Percentiles rank a stretch among this genome's conserved stretches.
Evolutionary conservation across 768 basidiomycete species (phyloP).

Genomic region (Hericium coralloides): DNA sequence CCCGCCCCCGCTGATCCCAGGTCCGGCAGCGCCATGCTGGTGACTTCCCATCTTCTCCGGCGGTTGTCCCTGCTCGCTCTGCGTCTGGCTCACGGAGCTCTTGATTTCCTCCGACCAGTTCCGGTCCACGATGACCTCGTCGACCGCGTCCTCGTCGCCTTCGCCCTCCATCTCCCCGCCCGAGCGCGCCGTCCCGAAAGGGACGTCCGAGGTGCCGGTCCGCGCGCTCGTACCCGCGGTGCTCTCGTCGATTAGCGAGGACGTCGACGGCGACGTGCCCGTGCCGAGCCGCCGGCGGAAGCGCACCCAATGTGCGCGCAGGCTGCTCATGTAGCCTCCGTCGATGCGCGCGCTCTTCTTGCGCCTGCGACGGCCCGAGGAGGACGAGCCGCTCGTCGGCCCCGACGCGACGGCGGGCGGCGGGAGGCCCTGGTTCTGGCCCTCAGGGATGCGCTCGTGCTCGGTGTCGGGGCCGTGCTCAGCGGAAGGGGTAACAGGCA

Average conservation of each 20-base stretch:
- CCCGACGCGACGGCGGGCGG: slow-evolving; percentile 5
- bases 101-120: slow-evolving; percentile 54
- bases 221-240: slow-evolving; percentile 14
- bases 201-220: slow-evolving; percentile 16
- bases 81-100: slow-evolving; percentile 42
- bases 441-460: neutral
- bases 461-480: neutral
- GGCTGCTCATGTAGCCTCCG: slow-evolving; percentile 9
- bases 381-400: slow-evolving; percentile 6
- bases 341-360: slow-evolving; percentile 31
- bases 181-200: slow-evolving; percentile 18
- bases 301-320: slow-evolving; percentile 38
- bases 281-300: slow-evolving; percentile 48
- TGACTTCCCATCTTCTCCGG: slow-evolving; percentile 43
- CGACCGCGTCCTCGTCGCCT: slow-evolving; percentile 37
- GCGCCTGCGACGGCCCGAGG: slow-evolving; percentile 18
- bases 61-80: slow-evolving; percentile 29
- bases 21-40: slow-evolving; percentile 3
- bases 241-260: slow-evolving; percentile 17
- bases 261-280: slow-evolving; percentile 43
- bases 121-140: slow-evolving; percentile 73
- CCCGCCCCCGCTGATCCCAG: slow-evolving; percentile 14
- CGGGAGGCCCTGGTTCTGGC: slow-evolving; percentile 2
- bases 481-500: neutral
- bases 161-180: slow-evolving; percentile 18